Evolutionary conservation across 345 rosid species (phyloP), one percentile per base, ranked within the genome.

Genomic region (Acer saccharum): DNA sequence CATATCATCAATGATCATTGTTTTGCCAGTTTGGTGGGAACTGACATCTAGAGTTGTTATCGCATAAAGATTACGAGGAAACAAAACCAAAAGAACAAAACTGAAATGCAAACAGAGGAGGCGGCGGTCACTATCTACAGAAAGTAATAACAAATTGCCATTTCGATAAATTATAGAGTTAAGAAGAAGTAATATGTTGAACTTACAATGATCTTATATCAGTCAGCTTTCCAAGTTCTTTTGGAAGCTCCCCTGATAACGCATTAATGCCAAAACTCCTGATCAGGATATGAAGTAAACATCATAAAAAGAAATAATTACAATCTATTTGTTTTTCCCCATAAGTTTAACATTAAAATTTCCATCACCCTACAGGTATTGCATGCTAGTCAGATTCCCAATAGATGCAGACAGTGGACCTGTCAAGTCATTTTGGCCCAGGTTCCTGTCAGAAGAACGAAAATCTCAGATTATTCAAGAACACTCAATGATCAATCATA

Each of bases 161-260:
- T 14, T 52, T 52, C 6, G 6, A 32, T 13, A 13, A 3, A 52
- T 13, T 52, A 32, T 52, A 76, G 10, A 67, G 65, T 43, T 58
- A 52, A 63, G 58, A 18, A 69, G 20, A 76, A 7, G 13, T 18
- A n/a, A 48, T 32, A 32, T 32, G 35, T 32, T 32, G 50, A 67
- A 80, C 92, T 86, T 88, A 90, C 97, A 92, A 65, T 17, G 7
- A 39, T 62, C 62, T 69, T 66, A 90, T 76, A 68, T 87, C 90
- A 5, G 88, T 79, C 75, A 90, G 95, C 77, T 77, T 48, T 54
- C 97, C 95, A 68, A 92, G 81, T 82, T 90, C 95, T 77, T 77
- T 84, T 14, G 95, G 97, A 61, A 92, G 76, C 77, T 90, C 89
- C 72, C 93, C 97, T 9, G 89, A 88, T 55, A 89, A 67, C 0